These are phyloP conservation scores for Candida maris DNA, from an alignment of 805 yeast genomes.

Conservation along the genomic window DNA sequence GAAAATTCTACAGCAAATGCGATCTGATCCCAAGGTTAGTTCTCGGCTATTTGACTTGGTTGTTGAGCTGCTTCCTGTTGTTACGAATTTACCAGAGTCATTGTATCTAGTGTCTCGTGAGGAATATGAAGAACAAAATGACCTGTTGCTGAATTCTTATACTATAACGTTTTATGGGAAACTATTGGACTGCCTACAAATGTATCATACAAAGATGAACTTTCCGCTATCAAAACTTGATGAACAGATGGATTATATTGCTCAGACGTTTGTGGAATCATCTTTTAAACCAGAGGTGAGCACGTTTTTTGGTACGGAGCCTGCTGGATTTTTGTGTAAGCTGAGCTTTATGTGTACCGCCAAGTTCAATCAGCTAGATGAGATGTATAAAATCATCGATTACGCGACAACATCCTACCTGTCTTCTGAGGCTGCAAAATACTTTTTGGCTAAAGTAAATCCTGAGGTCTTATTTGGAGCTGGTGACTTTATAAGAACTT, in stretches of 20 bases:
- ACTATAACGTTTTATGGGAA: slow-evolving; percentile 30
- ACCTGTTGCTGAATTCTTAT: slow-evolving; percentile 28
- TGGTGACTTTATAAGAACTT: slow-evolving; percentile 13
- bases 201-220: not conserved
- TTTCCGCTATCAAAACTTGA: slow-evolving; percentile 15
- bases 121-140: slow-evolving; percentile 25
- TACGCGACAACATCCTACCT: slow-evolving; percentile 13
- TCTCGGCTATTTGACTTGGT: slow-evolving; percentile 32
- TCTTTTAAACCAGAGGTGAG: slow-evolving; percentile 25
- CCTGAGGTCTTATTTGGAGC: slow-evolving; percentile 19
- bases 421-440: slow-evolving; percentile 15
- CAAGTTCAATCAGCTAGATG: slow-evolving; percentile 23
- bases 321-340: slow-evolving; percentile 17
- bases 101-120: slow-evolving; percentile 23
- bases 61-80: slow-evolving; percentile 23
- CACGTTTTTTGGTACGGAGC: slow-evolving; percentile 21
- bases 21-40: slow-evolving; percentile 22
- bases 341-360: slow-evolving; percentile 16
- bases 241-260: slow-evolving; percentile 23
- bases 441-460: slow-evolving; percentile 26
- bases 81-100: slow-evolving; percentile 23
- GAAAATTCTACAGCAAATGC: slow-evolving; percentile 20
- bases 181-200: slow-evolving; percentile 15
- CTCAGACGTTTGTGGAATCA: slow-evolving; percentile 22
- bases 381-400: slow-evolving; percentile 19